phyloP scores from a whole-genome alignment of 2,329 filamentous ascomycete genomes.

The Verticillium tricorpus region DNA sequence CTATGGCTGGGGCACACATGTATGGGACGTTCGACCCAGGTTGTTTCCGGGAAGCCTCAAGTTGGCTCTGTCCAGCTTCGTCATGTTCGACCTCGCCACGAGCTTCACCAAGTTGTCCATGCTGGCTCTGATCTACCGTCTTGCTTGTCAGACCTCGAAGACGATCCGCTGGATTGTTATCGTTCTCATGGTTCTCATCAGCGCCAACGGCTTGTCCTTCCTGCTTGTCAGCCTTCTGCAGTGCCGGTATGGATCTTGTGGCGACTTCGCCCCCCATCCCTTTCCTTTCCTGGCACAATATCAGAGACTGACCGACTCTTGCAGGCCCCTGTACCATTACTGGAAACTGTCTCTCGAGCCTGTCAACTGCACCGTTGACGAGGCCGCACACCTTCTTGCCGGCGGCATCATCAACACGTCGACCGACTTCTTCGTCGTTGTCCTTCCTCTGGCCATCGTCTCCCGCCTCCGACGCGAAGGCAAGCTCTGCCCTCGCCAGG shows the following conservation, averaged over 20 bases:
- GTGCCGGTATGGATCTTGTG: conserved; percentile 26
- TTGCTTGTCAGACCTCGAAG: conserved; percentile 22
- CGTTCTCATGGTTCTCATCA: conserved; percentile 22
- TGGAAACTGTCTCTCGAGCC: conserved; percentile 28
- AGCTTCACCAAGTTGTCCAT: conserved; percentile 13
- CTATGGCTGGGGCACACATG: conserved; percentile 26
- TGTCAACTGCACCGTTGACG: conserved; percentile 36
- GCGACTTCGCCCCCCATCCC: neutral
- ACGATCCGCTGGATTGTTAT: conserved; percentile 24
- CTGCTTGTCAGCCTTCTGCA: conserved; percentile 28
- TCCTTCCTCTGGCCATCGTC: conserved; percentile 44
- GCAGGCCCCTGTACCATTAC: conserved; percentile 30
- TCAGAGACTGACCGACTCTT: conserved; percentile 1
- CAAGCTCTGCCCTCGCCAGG: conserved; percentile 41
- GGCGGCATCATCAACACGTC: conserved; percentile 56
- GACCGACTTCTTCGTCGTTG: conserved; percentile 52
- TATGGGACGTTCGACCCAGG: conserved; percentile 24
- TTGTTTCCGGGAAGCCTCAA: conserved; percentile 18
- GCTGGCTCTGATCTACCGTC: conserved; percentile 10
- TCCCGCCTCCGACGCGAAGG: conserved; percentile 25
- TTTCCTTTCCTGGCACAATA: neutral
- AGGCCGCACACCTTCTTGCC: conserved; percentile 45
- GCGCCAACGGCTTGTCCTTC: conserved; percentile 23
- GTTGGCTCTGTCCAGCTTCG: conserved; percentile 24
- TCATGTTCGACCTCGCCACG: conserved; percentile 15